A percentile compares a stretch with the other conserved stretches of the same genome.
Conservation (phyloP, 139 green algal species). For the Deuterostichococcus epilithicus region DNA sequence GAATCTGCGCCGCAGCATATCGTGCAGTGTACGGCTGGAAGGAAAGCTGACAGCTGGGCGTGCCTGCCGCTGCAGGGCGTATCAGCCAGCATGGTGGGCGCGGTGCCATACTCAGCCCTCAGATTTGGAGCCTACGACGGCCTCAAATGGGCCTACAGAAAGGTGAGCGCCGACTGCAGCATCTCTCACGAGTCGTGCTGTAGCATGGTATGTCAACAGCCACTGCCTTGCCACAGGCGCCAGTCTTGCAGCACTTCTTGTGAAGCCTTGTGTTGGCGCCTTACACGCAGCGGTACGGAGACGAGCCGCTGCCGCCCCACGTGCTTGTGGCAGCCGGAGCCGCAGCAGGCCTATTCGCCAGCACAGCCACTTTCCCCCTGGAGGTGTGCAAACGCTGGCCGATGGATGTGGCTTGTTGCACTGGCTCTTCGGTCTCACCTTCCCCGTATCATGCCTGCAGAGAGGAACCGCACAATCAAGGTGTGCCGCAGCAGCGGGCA, state of each 20-base stretch:
- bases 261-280: neutral
- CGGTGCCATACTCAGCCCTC: constrained; percentile 38
- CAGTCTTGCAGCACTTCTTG: neutral
- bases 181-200: neutral
- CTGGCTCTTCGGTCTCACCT: too few species aligned
- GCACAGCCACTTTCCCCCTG: constrained; percentile 33
- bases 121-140: constrained; percentile 35
- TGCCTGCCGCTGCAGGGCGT: constrained; percentile 24
- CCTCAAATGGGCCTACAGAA: constrained; percentile 18
- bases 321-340: constrained; percentile 29
- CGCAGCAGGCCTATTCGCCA: constrained; percentile 24
- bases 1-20: too few species aligned
- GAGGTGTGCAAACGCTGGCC: constrained; percentile 37
- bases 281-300: constrained; percentile 1
- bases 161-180: constrained; percentile 1
- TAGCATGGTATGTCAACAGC: neutral
- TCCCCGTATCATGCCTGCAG: too few species aligned
- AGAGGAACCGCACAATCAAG: too few species aligned
- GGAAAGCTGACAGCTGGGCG: neutral
- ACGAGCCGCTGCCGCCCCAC: constrained; percentile 24
- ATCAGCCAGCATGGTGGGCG: constrained; percentile 29
- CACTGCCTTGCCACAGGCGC: neutral
- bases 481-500: too few species aligned
- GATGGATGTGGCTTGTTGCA: too few species aligned
- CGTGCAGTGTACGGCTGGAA: neutral